A percentile compares a stretch with the other conserved stretches of the same genome.
phyloP scores from a whole-genome alignment of 2,329 filamentous ascomycete genomes.

The Paracoccidioides lutzii region DNA sequence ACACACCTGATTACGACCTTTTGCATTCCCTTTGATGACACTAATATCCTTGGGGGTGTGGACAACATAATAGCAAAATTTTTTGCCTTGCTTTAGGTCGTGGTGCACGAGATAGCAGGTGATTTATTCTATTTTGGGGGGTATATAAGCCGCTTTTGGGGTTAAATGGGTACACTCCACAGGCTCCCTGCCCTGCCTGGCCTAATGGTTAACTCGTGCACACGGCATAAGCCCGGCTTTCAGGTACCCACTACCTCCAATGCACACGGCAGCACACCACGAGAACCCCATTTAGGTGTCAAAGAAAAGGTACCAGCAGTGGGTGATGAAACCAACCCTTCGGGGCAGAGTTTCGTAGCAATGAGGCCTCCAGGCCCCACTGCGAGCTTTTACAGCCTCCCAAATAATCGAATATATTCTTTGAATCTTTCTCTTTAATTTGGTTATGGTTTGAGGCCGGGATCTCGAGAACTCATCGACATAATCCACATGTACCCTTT shows the following conservation, averaged over 20 bases:
- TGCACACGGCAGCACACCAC: constrained; percentile 1
- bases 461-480: not conserved
- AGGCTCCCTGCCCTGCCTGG: not conserved
- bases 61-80: not conserved
- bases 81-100: not conserved
- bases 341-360: constrained; percentile 1
- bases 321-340: constrained; percentile 3
- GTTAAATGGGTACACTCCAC: not conserved
- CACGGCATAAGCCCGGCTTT: constrained; percentile 4
- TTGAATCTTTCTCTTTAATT: not conserved
- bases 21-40: not conserved
- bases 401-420: not conserved
- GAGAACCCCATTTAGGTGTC: not conserved
- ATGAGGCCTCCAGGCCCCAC: not conserved
- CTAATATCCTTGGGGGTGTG: not conserved
- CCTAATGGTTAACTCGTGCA: not conserved
- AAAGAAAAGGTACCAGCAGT: not conserved
- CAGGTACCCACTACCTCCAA: constrained; percentile 1
- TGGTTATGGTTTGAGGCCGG: not conserved
- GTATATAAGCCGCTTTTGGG: not conserved
- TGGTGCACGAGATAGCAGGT: not conserved
- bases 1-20: not conserved
- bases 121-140: not conserved
- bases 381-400: not conserved
- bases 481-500: not conserved